Evolutionary conservation across 306 rosid genomes (phyloP).

Genomic region (Ziziphus jujuba): DNA sequence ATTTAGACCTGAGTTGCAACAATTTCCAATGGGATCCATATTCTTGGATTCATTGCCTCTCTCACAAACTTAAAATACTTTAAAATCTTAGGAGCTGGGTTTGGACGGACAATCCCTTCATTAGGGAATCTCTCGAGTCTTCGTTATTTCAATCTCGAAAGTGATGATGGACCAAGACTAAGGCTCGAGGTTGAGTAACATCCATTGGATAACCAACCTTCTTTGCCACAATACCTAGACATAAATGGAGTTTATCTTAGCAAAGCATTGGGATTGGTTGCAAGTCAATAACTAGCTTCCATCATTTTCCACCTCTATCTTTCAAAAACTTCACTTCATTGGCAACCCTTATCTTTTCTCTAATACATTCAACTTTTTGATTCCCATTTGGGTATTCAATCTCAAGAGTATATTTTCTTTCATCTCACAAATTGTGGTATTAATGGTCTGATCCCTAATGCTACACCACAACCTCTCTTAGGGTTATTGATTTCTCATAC

Average conservation of each 20-base stretch:
- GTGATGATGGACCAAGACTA: background rate
- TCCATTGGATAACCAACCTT: conserved; percentile 18
- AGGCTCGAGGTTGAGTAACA: background rate
- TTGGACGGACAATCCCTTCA: conserved; percentile 14
- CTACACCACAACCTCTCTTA: too few species aligned
- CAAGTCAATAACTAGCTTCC: conserved; percentile 12
- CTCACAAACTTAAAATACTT: conserved; percentile 5
- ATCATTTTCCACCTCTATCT: background rate
- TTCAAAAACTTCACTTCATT: conserved; percentile 18
- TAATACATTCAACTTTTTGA: too few species aligned
- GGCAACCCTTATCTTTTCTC: too few species aligned
- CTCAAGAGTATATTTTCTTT: too few species aligned
- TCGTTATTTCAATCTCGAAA: too few species aligned
- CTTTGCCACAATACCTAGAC: background rate
- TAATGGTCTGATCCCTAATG: too few species aligned
- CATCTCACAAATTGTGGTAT: too few species aligned
- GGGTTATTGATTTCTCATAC: too few species aligned
- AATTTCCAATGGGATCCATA: background rate
- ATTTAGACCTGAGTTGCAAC: conserved; percentile 20
- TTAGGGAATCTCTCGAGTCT: conserved; percentile 24
- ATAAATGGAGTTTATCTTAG: background rate
- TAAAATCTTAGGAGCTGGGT: background rate
- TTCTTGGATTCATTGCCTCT: conserved; percentile 23
- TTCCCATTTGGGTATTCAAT: too few species aligned
- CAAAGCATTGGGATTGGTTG: conserved; percentile 21